Conservation (phyloP, 106 monocot genomes). For the Dioscorea alata region DNA sequence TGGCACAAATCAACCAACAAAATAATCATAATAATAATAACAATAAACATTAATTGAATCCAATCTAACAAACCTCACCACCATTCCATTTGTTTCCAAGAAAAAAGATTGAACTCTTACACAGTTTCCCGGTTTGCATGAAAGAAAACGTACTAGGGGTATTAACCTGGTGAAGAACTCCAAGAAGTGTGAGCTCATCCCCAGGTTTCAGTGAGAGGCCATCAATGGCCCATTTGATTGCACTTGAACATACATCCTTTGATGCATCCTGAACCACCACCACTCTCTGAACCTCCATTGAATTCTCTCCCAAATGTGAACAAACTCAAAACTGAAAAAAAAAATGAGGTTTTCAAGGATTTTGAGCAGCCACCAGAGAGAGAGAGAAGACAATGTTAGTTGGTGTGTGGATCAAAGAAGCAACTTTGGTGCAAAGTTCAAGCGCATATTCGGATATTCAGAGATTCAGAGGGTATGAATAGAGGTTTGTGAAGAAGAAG, state of each 20-base stretch:
- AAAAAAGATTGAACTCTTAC: constrained; percentile 17
- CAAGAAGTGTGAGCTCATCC: constrained; percentile 52
- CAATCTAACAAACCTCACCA: not conserved
- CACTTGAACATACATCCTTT: constrained; percentile 28
- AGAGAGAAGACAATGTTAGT: not conserved
- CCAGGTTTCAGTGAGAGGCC: constrained; percentile 43
- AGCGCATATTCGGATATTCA: constrained; percentile 17
- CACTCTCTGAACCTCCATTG: constrained; percentile 25
- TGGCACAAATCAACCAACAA: not conserved
- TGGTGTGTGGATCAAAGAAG: not conserved
- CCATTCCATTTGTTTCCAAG: not conserved
- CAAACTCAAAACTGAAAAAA: no score
- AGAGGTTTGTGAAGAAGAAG: not conserved
- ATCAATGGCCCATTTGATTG: constrained; percentile 42
- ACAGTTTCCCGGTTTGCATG: constrained; percentile 18
- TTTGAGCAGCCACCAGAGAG: no score
- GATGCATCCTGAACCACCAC: constrained; percentile 58
- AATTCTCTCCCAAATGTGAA: not conserved
- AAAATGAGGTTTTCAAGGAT: no score
- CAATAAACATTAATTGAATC: not conserved
- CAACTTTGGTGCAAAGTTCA: constrained; percentile 4
- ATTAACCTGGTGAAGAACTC: constrained; percentile 45
- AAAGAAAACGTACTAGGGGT: constrained; percentile 46
- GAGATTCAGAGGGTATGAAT: not conserved
- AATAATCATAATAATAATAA: not conserved